phyloP scores from a whole-genome alignment of 2,329 filamentous ascomycete genomes.

The Monosporascus cannonballus region DNA sequence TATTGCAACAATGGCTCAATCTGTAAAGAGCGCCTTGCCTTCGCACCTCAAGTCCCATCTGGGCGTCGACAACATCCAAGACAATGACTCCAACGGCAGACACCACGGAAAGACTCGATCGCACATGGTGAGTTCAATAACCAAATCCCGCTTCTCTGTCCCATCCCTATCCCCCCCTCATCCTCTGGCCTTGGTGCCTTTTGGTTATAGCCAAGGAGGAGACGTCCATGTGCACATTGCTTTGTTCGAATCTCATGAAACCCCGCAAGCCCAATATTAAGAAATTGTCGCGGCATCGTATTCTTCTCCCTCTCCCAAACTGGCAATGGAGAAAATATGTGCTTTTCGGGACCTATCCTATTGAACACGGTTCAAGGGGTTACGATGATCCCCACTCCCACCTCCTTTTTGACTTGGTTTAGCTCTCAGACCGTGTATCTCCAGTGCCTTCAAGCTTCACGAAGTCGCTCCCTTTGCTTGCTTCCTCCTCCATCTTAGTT shows the following conservation, averaged over 20 bases:
- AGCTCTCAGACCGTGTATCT: too few species aligned
- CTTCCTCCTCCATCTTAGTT: neutral
- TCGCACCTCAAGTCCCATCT: constrained; percentile 69
- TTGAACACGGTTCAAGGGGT: too few species aligned
- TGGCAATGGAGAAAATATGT: too few species aligned
- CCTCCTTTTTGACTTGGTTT: too few species aligned
- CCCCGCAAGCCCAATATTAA: neutral
- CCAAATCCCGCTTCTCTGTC: neutral
- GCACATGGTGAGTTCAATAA: constrained; percentile 65
- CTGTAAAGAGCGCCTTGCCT: constrained; percentile 70
- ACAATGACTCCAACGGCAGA: constrained; percentile 50
- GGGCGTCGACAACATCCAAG: constrained; percentile 32
- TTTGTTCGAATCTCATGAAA: neutral
- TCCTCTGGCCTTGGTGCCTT: neutral
- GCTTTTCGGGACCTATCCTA: too few species aligned
- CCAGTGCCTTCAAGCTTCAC: too few species aligned
- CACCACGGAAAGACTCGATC: constrained; percentile 83
- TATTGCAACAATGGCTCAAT: constrained; percentile 56
- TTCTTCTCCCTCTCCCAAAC: neutral
- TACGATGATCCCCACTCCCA: too few species aligned
- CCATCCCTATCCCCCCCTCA: neutral
- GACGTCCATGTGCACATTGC: neutral
- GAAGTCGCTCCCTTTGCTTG: neutral
- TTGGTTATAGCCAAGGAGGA: neutral
- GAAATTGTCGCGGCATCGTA: neutral